Evolutionary conservation across 352 stramenopile genomes (phyloP), one percentile per base, ranked within the genome.

Genomic region (Phytopythium chamaehyphon): DNA sequence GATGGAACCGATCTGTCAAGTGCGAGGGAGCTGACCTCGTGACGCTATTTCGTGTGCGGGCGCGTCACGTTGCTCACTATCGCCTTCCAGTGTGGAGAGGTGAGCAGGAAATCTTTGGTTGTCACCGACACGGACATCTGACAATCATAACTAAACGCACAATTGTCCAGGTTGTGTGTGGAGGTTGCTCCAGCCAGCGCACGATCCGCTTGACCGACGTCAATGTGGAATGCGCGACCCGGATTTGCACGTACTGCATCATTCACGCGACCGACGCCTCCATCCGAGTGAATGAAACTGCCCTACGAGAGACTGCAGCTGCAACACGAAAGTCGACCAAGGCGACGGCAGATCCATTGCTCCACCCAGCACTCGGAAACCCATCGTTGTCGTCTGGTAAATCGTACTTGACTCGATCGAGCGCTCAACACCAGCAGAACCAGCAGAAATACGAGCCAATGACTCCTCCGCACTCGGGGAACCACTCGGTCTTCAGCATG

Each of bases 171-270:
- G 71, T 84, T 22, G 75, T 90, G 2, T 93, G 82, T 48, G 63
- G 67, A 22, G 74, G 73, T 8, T 93, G 82, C 65, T 89, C 82
- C 22, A 81, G 73, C 35, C 77, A 90, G 51, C 78, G 73, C 54
- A 70, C 79, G 31, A 79, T 92, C 45, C 74, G 80, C 37, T 64
- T 90, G 24, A 86, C 79, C 18, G 76, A 90, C 39, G 79, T 89
- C 55, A 92, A 92, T 47, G 75, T 88, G 36, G 75, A 90, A 57
- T 88, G 76, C 54, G 62, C 71, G 51, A 90, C 77, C 39, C 77
- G 82, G 52, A 68, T 93, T 24, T 90, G 82, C 55, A 86, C 82
- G 31, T 88, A 89, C 62, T 93, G 82, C 61, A 72, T 90, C 53
- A 88, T 90, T 55, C 78, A 74, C 22, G 82, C 82, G 28, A 86